phyloP scores from a whole-genome alignment of 2,329 filamentous ascomycete genomes.

The Aschersonia sp. region DNA sequence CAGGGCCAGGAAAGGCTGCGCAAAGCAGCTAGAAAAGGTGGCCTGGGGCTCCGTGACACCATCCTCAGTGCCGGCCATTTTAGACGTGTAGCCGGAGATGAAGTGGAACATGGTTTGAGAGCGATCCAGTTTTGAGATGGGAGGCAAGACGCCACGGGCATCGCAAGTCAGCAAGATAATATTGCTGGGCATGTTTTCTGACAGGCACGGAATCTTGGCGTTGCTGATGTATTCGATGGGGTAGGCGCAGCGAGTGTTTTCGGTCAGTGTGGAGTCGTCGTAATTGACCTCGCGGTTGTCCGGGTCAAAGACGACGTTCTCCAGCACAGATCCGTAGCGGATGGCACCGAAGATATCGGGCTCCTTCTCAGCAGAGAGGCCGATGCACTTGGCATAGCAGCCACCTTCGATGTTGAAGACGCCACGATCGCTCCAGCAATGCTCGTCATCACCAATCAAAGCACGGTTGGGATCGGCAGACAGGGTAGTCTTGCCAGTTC shows the following conservation, averaged over 20 bases:
- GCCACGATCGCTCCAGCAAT: conserved; percentile 95
- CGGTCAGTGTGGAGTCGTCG: conserved; percentile 84
- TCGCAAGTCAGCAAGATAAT: conserved; percentile 98
- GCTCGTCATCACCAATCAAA: conserved; percentile 96
- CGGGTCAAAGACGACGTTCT: conserved; percentile 97
- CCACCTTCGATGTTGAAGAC: conserved; percentile 99
- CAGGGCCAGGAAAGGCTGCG: conserved; percentile 94
- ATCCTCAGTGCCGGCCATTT: conserved; percentile 99
- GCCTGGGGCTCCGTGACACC: conserved; percentile 94
- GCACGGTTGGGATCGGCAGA: conserved; percentile 94
- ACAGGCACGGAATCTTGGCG: conserved; percentile 95
- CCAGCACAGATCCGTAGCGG: conserved; percentile 89
- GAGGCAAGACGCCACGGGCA: conserved; percentile 88
- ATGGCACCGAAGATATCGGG: conserved; percentile 95
- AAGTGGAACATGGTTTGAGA: conserved; percentile 99
- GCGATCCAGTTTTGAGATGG: conserved; percentile 90
- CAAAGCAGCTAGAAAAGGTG: conserved; percentile 98
- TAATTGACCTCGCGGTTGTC: conserved; percentile 85
- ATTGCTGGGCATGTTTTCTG: conserved; percentile 79
- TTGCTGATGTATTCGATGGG: conserved; percentile 98
- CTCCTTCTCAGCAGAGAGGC: conserved; percentile 95
- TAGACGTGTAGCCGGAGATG: conserved; percentile 98
- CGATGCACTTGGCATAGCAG: conserved; percentile 98
- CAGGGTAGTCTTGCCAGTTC: conserved; percentile 96
- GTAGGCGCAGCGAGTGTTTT: conserved; percentile 97